Percentiles rank a stretch among this genome's conserved stretches.
These are phyloP conservation scores for Fusarium sp. DNA, from an alignment of 2,329 filamentous ascomycete species.

Conservation along the genomic window DNA sequence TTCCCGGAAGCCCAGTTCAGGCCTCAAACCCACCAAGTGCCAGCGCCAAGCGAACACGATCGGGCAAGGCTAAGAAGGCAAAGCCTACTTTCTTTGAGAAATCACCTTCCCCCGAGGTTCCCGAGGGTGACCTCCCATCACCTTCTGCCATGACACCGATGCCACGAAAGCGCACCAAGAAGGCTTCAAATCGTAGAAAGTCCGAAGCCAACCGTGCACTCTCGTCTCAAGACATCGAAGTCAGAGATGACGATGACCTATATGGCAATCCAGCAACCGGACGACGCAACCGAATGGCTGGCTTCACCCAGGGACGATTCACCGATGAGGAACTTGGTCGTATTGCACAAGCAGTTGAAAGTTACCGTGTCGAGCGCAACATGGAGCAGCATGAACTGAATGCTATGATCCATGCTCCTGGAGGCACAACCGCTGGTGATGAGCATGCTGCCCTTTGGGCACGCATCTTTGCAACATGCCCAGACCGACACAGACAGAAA, in stretches of 20 bases:
- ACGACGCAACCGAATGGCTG: constrained; percentile 39
- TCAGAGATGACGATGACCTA: constrained; percentile 27
- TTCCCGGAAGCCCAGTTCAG: constrained; percentile 36
- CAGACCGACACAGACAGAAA: constrained; percentile 60
- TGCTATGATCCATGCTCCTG: constrained; percentile 50
- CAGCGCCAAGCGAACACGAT: constrained; percentile 41
- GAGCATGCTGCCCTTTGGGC: constrained; percentile 58
- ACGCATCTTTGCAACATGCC: constrained; percentile 56
- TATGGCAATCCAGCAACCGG: constrained; percentile 17
- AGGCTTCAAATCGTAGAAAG: constrained; percentile 40
- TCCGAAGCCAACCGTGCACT: constrained; percentile 26
- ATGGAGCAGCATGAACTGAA: constrained; percentile 58
- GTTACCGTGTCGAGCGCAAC: constrained; percentile 53
- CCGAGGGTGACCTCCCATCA: constrained; percentile 43
- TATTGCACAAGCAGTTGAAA: constrained; percentile 53
- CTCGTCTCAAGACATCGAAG: constrained; percentile 35
- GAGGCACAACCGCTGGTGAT: constrained; percentile 48
- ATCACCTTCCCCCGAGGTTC: constrained; percentile 32
- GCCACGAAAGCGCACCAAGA: constrained; percentile 43
- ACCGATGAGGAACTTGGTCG: constrained; percentile 52
- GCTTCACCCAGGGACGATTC: constrained; percentile 53
- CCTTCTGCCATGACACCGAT: constrained; percentile 46
- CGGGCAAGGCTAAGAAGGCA: constrained; percentile 55
- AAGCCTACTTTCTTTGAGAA: constrained; percentile 57
- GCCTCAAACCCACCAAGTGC: constrained; percentile 33